Evolutionary conservation across 140 eudicot species (phyloP).

Genomic region (Ambrosia hybrid): DNA sequence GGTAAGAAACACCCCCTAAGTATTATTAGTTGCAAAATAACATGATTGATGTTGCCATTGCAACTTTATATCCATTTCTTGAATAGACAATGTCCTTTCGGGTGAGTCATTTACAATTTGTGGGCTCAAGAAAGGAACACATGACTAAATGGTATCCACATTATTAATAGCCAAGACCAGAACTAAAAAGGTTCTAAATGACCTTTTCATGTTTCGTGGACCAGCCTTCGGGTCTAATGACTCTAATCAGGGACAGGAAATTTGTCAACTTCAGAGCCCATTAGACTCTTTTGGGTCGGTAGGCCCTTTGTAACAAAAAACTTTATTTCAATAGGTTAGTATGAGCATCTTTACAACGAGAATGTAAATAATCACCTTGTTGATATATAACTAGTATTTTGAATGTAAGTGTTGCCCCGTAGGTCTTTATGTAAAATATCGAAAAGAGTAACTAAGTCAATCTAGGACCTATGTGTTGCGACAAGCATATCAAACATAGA

Average conservation of each 20-base stretch:
- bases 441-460: too few relatives aligned
- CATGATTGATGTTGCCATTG: too few relatives aligned
- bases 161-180: not conserved
- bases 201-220: slow-evolving; percentile 2
- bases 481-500: too few relatives aligned
- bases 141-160: slow-evolving; percentile 15
- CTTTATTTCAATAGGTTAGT: not conserved
- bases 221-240: not conserved
- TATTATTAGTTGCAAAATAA: too few relatives aligned
- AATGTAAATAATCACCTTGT: too few relatives aligned
- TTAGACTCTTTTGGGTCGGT: not conserved
- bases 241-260: not conserved
- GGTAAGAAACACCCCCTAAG: too few relatives aligned
- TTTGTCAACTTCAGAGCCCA: too few relatives aligned
- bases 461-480: too few relatives aligned
- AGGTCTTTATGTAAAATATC: too few relatives aligned
- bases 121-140: slow-evolving; percentile 11
- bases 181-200: not conserved
- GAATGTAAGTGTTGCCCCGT: too few relatives aligned
- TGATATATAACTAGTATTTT: not conserved
- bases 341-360: too few relatives aligned
- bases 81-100: not conserved
- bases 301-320: not conserved
- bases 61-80: not conserved
- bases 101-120: not conserved